Evolutionary conservation across 2,329 filamentous ascomycete genomes (phyloP), one percentile per base, ranked within the genome.

Genomic region (Fonsecaea multimorphosa): DNA sequence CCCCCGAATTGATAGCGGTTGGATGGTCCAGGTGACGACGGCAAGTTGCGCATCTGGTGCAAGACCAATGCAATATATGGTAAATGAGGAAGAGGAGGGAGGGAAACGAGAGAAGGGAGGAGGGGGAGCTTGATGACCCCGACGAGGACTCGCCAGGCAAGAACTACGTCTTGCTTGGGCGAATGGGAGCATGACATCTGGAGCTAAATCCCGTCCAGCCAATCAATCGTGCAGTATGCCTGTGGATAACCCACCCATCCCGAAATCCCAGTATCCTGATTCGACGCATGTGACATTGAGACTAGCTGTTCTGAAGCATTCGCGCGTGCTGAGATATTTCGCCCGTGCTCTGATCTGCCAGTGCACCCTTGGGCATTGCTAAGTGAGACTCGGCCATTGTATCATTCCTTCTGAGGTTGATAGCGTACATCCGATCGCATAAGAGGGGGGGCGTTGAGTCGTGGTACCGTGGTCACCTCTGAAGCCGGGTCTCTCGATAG

Each of bases 301-400:
- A n/a, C 36, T 58, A 44, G 22, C 14, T 32, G 3, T 38, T 31
- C 36, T 11, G n/a, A 9, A 36, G 7, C 4, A 12, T 8, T 14
- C 22, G 44, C 19, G 44, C 38, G 56, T 58, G 22, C 56, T 58
- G 36, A 58, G 38, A 40, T 44, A 46, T 58, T 58, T 54, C 24
- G 53, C 46, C 12, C 29, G 31, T 32, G 24, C 31, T 29, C 58
- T 27, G 44, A 52, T 61, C 58, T 58, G 19, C 44, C 56, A 22
- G 27, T 44, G 38, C 38, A 34, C 12, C 7, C n/a, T 19, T 22
- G 24, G 16, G 11, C 24, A 24, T 24, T 49, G 44, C 9, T 24
- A 24, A 14, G 22, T 49, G 19, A 49, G 44, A 12, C 44, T 24
- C 11, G 9, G 44, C 7, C n/a, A 11, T 27, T 49, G 44, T 24